Evolutionary conservation across 176 grass and related monocot species (phyloP), one percentile per base, ranked within the genome.

Genomic region (Canna indica): DNA sequence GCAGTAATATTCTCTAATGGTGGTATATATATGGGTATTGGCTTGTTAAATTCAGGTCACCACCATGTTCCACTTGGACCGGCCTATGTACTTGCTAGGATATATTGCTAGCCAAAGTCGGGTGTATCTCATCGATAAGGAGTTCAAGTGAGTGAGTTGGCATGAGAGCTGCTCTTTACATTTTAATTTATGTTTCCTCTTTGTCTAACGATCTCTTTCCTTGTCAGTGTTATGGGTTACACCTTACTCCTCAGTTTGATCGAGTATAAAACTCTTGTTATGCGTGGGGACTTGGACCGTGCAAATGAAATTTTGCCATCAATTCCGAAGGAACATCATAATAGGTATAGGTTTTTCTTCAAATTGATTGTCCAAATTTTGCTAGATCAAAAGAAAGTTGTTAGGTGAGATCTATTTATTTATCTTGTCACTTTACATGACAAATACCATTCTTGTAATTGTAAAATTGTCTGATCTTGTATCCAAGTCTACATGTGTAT

Each of bases 231-330:
- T 77, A 93, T 99, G 63, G 89, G 94, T 27, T 99, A 93, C 75
- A 99, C 94, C 78, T 79, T 99, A 68, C 89, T 99, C 47, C 94
- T 99, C 28, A 99, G 94, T 79, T 87, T 93, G 86, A 99, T 99
- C 47, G 89, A 99, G 75, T 99, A 93, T 75, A 99, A 99, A 68
- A 99, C 94, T 20, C 89, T 74, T 24, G 76, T 66, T 34, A 76
- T 67, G 26, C 9, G 94, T 78, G 48, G 83, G 17, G 83, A 90
- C 69, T 36, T 81, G n/a, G 83, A 90, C 29, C 81, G 44, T 64
- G 87, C 87, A 57, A 83, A 90, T 47, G 89, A 93, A 74, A 70
- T 99, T 75, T 89, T 99, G 68, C 86, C 89, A 66, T 85, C 89
- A 68, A 81, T 90, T 71, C 83, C 83, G 22, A 83, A 84, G 47